A percentile compares a stretch with the other conserved stretches of the same genome.
phyloP scores from a whole-genome alignment of 768 basidiomycete species.

The Leccinum obscurum region DNA sequence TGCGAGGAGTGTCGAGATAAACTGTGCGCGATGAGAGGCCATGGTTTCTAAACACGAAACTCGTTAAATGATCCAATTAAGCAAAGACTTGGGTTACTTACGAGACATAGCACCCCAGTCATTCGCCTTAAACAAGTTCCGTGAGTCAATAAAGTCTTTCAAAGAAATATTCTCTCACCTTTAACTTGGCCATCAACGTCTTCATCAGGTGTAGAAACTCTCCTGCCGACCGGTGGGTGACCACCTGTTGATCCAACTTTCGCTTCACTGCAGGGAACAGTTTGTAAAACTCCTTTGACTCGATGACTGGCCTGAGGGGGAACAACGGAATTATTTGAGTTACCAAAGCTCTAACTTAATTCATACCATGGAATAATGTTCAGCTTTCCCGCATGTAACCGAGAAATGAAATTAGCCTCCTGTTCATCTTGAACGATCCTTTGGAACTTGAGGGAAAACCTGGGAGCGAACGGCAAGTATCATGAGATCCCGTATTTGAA shows the following conservation, averaged over 20 bases:
- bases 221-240: slow-evolving; percentile 51
- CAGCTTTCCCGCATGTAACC: slow-evolving; percentile 54
- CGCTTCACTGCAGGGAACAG: slow-evolving; percentile 51
- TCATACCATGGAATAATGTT: slow-evolving; percentile 58
- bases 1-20: slow-evolving; percentile 42
- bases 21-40: slow-evolving; percentile 47
- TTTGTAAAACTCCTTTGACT: slow-evolving; percentile 58
- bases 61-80: background rate
- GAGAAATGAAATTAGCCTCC: slow-evolving; percentile 61
- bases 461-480: slow-evolving; percentile 14
- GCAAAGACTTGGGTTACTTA: slow-evolving; percentile 19
- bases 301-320: slow-evolving; percentile 51
- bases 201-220: slow-evolving; percentile 59
- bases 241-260: slow-evolving; percentile 46
- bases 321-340: background rate
- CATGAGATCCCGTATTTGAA: background rate
- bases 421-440: slow-evolving; percentile 64
- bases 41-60: slow-evolving; percentile 41
- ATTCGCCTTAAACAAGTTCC: slow-evolving; percentile 42
- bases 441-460: slow-evolving; percentile 58
- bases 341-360: background rate
- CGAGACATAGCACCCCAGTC: slow-evolving; percentile 68
- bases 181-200: slow-evolving; percentile 68
- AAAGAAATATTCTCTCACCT: slow-evolving; percentile 36
- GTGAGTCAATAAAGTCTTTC: background rate